A percentile compares a stretch with the other conserved stretches of the same genome.
Evolutionary conservation across 2,329 filamentous ascomycete genomes (phyloP).

Genomic region (Penicillium olsonii): DNA sequence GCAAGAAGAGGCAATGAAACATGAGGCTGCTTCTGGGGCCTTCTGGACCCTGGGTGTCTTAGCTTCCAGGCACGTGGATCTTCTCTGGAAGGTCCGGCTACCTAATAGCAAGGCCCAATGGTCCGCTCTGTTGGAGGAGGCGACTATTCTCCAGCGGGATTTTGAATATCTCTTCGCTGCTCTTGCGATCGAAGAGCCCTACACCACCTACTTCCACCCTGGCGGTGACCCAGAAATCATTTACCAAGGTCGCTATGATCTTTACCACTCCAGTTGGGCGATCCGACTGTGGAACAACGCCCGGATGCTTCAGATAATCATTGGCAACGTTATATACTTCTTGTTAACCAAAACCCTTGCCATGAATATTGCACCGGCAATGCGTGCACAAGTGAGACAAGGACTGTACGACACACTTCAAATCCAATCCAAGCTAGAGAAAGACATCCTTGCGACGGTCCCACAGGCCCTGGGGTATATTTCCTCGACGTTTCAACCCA

Average conservation of each 20-base stretch:
- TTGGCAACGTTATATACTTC: conserved; percentile 18
- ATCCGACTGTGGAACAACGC: conserved; percentile 28
- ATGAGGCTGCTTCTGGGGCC: conserved; percentile 10
- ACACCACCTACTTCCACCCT: conserved; percentile 5
- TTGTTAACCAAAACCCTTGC: conserved; percentile 17
- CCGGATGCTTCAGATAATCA: conserved; percentile 19
- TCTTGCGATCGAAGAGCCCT: conserved; percentile 17
- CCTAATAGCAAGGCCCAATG: conserved; percentile 5
- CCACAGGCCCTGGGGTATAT: conserved; percentile 23
- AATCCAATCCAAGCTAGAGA: conserved; percentile 9
- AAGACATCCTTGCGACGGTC: conserved; percentile 24
- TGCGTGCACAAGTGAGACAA: not conserved
- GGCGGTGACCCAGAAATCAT: conserved; percentile 1
- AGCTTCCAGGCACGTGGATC: conserved; percentile 15
- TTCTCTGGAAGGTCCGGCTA: conserved; percentile 4
- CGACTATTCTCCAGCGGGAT: conserved; percentile 11
- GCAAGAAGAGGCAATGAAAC: conserved; percentile 21
- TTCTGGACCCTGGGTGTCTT: conserved; percentile 22
- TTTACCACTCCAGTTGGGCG: conserved; percentile 17
- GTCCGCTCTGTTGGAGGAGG: conserved; percentile 14
- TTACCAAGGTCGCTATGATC: conserved; percentile 17
- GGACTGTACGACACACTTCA: conserved; percentile 13
- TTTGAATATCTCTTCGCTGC: conserved; percentile 1
- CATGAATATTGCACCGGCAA: not conserved
- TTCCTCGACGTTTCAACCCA: conserved; percentile 2